phyloP scores from a whole-genome alignment of 805 yeast species.

The Zygoascus flipseniorum region DNA sequence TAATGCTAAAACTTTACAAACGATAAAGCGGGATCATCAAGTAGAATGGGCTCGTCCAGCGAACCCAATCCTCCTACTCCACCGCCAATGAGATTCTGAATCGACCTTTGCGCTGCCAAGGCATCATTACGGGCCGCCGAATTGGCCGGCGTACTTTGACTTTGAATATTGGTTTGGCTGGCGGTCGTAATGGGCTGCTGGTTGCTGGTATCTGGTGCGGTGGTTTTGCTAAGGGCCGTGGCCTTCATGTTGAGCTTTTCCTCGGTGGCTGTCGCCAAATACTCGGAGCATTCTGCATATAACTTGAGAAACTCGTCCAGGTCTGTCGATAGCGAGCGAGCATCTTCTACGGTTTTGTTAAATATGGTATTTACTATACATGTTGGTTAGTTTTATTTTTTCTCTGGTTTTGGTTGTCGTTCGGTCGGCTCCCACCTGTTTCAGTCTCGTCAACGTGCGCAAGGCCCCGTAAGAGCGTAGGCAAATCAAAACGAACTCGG shows the following conservation, averaged over 20 bases:
- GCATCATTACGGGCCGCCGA: neutral
- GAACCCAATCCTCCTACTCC: neutral
- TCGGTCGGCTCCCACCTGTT: neutral
- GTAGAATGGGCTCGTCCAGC: constrained; percentile 2
- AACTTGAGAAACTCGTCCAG: neutral
- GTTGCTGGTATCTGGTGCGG: too few species aligned
- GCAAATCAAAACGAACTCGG: neutral
- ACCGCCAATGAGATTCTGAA: constrained; percentile 1
- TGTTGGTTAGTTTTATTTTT: neutral
- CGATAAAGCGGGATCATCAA: neutral
- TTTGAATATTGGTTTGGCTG: neutral
- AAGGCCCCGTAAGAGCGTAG: neutral
- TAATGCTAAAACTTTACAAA: neutral
- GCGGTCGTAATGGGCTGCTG: neutral
- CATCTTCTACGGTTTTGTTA: neutral
- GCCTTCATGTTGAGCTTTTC: neutral
- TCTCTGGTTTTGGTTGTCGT: neutral
- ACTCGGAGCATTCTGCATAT: neutral
- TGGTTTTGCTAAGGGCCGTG: neutral
- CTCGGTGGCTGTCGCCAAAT: neutral
- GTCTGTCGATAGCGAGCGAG: neutral
- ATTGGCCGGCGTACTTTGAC: neutral
- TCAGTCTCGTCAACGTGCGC: constrained; percentile 2
- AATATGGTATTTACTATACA: neutral
- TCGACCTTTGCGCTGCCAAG: constrained; percentile 1